Percentiles rank a stretch among this genome's conserved stretches.
Conservation (phyloP, 2,329 filamentous ascomycete species). For the Xylaria multiplex region DNA sequence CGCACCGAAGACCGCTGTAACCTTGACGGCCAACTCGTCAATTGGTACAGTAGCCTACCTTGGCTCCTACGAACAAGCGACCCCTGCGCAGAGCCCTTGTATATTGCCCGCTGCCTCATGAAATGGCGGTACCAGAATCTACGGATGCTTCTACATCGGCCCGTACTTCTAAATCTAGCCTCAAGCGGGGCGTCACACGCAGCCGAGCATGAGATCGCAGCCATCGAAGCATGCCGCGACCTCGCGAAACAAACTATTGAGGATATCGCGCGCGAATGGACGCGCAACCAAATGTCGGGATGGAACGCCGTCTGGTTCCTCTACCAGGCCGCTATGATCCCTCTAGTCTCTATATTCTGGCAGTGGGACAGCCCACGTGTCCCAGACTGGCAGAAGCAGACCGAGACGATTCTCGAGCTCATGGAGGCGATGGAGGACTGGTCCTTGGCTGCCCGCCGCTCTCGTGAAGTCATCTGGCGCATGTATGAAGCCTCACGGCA, state of each 20-base stretch:
- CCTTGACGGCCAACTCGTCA: constrained; percentile 74
- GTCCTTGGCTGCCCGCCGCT: constrained; percentile 71
- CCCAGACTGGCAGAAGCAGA: constrained; percentile 64
- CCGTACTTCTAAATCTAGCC: constrained; percentile 74
- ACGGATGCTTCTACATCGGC: constrained; percentile 78
- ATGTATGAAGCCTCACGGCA: constrained; percentile 68
- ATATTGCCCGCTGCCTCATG: constrained; percentile 77
- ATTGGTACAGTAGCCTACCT: constrained; percentile 78
- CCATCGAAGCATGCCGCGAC: constrained; percentile 74
- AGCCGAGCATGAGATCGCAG: constrained; percentile 70
- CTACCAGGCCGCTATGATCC: constrained; percentile 83
- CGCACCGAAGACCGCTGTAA: constrained; percentile 72
- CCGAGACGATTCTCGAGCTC: constrained; percentile 67
- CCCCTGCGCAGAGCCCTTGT: constrained; percentile 75
- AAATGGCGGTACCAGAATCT: constrained; percentile 85
- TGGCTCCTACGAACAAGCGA: constrained; percentile 71
- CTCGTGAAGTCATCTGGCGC: constrained; percentile 69
- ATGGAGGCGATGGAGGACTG: constrained; percentile 72
- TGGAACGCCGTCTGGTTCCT: constrained; percentile 87
- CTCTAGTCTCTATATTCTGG: constrained; percentile 78
- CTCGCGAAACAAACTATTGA: constrained; percentile 77
- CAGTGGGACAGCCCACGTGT: constrained; percentile 64
- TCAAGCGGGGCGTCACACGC: constrained; percentile 62
- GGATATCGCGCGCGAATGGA: constrained; percentile 76
- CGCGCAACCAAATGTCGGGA: constrained; percentile 77